Base-by-base conservation (phyloP, 1,284 basidiomycete genomes). In the Puccinia triticina region DNA sequence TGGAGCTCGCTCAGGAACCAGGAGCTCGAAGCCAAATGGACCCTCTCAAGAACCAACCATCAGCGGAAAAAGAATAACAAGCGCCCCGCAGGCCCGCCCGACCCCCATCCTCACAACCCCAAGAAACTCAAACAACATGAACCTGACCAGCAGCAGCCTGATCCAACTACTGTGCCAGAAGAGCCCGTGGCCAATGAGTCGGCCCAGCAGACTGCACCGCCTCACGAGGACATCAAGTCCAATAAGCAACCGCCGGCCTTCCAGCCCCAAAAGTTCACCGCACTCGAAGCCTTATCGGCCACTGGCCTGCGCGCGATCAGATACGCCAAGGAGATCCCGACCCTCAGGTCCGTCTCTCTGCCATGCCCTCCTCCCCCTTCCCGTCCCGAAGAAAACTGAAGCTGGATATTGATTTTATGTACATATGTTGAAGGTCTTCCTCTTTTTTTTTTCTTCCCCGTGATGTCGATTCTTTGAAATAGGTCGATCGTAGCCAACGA, bases 311-410 rank as follows among this genome's bases (percentile, higher is more conserved):
- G 96, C 16, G 93, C 95, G 3, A 98, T 99, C 84, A 93, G 96
- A 46, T 99, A 99, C 87, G 96, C 96, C 0, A 96, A 98, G 85
- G 96, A 99, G 88, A 96, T 99, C 14, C 95, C 96, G 0, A 90
- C 93, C 55, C 91, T 96, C 83, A 93, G 92, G 93, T 96, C 83
- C 81, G 88, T 85, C 48, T 53, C 59, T 23, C 21, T 53, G n/a
- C 53, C 50, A 21, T 10, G 23, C 14, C 14, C 32, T 74, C 34
- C 40, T 66, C 40, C 12, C 16, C 37, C 18, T 2, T 81, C 18
- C 43, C n/a, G 46, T 32, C 64, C n/a, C 21, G 57, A 57, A 69
- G 23, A 48, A 40, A 46, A 43, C n/a, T 46, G 18, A 32, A 66
- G 37, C 12, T 43, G 14, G 48, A 53, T 50, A 29, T 55, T 75